Conservation (phyloP, 2,329 filamentous ascomycete species). For the Tolypocladium paradoxum region DNA sequence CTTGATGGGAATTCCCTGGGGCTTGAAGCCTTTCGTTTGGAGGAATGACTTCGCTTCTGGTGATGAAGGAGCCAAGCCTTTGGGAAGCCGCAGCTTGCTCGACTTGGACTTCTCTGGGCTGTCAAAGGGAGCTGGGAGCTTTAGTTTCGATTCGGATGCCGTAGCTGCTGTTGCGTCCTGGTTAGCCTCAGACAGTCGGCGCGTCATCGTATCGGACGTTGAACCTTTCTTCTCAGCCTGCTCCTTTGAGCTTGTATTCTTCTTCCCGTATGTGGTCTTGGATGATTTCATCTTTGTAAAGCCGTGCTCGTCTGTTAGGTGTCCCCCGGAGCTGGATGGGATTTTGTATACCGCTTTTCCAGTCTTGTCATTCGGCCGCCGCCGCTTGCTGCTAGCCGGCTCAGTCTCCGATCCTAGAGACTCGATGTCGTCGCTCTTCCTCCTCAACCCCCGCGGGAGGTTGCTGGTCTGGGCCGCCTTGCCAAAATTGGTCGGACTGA, state of each 20-base stretch:
- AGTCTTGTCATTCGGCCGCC: background rate
- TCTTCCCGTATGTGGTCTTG: constrained; percentile 16
- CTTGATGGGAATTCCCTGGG: background rate
- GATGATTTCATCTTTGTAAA: constrained; percentile 10
- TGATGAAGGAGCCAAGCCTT: background rate
- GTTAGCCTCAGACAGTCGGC: background rate
- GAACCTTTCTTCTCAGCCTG: constrained; percentile 5
- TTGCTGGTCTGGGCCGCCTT: background rate
- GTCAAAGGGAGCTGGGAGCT: constrained; percentile 1
- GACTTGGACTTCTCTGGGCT: constrained; percentile 3
- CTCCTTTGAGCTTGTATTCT: constrained; percentile 10
- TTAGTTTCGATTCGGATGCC: background rate
- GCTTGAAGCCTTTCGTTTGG: background rate
- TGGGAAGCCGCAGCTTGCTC: background rate
- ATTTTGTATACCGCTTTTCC: background rate
- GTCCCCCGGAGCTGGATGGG: constrained; percentile 9
- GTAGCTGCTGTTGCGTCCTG: background rate
- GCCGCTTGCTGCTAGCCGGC: constrained; percentile 3
- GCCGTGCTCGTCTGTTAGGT: constrained; percentile 12
- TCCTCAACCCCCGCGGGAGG: constrained; percentile 1
- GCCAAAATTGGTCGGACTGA: constrained; percentile 22
- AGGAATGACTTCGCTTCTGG: background rate
- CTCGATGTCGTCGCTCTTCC: background rate
- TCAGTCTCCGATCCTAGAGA: background rate
- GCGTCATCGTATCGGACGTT: background rate